These are phyloP conservation scores for Eucalyptus pumila DNA, from an alignment of 345 rosid species.

Conservation along the genomic window DNA sequence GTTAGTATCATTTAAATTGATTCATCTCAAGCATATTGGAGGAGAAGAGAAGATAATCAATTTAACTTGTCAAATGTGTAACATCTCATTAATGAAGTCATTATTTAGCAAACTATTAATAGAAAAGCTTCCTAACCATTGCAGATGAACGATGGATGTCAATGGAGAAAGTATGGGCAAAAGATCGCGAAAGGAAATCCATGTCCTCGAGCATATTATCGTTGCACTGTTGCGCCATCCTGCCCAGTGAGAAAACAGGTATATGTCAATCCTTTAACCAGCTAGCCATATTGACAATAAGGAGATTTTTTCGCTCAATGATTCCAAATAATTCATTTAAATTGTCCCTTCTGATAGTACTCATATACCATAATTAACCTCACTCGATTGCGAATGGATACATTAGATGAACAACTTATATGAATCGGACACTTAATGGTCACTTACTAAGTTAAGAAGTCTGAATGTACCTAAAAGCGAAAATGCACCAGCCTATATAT, in stretches of 20 bases:
- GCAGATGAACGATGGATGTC: conserved; percentile 89
- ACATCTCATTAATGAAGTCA: background rate
- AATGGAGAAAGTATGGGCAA: conserved; percentile 98
- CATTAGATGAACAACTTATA: background rate
- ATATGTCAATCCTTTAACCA: background rate
- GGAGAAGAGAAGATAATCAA: background rate
- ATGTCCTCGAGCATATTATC: conserved; percentile 90
- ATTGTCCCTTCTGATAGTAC: background rate
- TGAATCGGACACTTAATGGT: background rate
- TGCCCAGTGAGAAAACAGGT: conserved; percentile 98
- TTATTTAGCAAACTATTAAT: background rate
- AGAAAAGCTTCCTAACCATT: background rate
- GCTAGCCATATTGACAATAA: background rate
- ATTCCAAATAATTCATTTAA: background rate
- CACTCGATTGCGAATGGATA: background rate
- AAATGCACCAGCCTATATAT: background rate
- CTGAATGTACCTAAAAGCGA: background rate
- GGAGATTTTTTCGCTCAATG: background rate
- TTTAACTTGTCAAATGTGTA: background rate
- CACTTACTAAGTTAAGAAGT: background rate
- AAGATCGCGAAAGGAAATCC: conserved; percentile 99
- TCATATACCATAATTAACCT: background rate
- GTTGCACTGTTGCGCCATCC: conserved; percentile 86
- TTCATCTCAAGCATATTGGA: background rate
- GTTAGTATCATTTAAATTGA: conserved; percentile 9